phyloP scores from a whole-genome alignment of 441 rosid genomes.

The Euphorbia celastroides region DNA sequence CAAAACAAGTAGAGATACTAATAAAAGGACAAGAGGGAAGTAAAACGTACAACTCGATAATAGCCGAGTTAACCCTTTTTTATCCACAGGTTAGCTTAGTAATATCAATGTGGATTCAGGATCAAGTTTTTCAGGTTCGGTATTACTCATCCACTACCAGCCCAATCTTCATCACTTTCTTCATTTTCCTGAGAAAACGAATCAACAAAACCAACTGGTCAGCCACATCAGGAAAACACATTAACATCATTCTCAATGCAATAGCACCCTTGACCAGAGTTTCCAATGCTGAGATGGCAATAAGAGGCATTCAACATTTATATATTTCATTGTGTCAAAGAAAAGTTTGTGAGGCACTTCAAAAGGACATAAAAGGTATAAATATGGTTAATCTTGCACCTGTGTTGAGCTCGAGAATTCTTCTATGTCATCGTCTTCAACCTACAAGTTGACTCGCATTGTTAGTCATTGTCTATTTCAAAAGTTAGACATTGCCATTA shows the following conservation, averaged over 20 bases:
- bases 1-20: too few species aligned
- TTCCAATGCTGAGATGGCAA: not conserved
- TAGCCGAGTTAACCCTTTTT: too few species aligned
- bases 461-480: conserved; percentile 1
- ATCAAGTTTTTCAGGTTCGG: not conserved
- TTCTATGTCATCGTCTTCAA: conserved; percentile 44
- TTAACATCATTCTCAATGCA: not conserved
- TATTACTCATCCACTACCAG: conserved; percentile 16
- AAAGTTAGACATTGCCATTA: not conserved
- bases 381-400: conserved; percentile 20
- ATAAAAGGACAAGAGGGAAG: too few species aligned
- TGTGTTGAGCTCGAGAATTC: conserved; percentile 44
- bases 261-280: not conserved
- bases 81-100: too few species aligned
- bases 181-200: conserved; percentile 29
- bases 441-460: conserved; percentile 26
- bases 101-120: too few species aligned
- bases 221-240: not conserved
- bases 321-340: not conserved
- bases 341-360: not conserved
- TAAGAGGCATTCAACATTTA: not conserved
- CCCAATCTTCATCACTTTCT: conserved; percentile 54
- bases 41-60: too few species aligned
- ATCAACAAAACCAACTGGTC: not conserved
- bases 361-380: not conserved